phyloP scores from a whole-genome alignment of 768 basidiomycete species.

The Agrocybe chaxingu region DNA sequence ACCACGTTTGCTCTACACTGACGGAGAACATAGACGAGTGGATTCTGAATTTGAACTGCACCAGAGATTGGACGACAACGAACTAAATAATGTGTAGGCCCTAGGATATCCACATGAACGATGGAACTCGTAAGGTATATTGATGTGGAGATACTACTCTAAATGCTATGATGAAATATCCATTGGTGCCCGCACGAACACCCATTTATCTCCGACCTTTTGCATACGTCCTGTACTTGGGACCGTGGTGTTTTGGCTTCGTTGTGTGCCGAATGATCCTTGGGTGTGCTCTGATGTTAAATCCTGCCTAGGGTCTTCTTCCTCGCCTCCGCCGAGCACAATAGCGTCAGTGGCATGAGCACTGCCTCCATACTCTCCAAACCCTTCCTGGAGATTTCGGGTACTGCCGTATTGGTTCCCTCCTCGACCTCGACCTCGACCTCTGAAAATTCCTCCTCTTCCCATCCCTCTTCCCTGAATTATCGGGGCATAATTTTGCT shows the following conservation, averaged over 20 bases:
- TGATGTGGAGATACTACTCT: constrained; percentile 11
- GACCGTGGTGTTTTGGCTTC: constrained; percentile 3
- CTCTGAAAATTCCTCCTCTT: constrained; percentile 30
- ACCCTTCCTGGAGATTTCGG: constrained; percentile 39
- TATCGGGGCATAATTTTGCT: constrained; percentile 6
- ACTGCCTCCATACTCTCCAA: constrained; percentile 20
- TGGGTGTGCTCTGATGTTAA: constrained; percentile 4
- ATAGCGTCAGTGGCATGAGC: constrained; percentile 53
- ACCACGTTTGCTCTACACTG: constrained; percentile 43
- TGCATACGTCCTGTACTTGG: constrained; percentile 53
- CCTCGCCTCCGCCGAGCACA: constrained; percentile 50
- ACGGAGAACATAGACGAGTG: constrained; percentile 17
- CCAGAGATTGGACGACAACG: constrained; percentile 34
- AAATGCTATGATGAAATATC: constrained; percentile 23
- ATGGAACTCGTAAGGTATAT: no score
- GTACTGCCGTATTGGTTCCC: constrained; percentile 43
- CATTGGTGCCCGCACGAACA: constrained; percentile 48
- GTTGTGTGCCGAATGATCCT: constrained; percentile 13
- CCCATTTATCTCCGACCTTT: constrained; percentile 69
- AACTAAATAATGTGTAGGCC: constrained; percentile 35
- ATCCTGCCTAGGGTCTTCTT: neutral
- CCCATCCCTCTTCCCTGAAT: constrained; percentile 30
- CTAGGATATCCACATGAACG: constrained; percentile 16
- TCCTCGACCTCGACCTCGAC: constrained; percentile 40
- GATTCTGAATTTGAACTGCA: constrained; percentile 46